phyloP scores from a whole-genome alignment of 257 asterid species.

The Ballota nigra region DNA sequence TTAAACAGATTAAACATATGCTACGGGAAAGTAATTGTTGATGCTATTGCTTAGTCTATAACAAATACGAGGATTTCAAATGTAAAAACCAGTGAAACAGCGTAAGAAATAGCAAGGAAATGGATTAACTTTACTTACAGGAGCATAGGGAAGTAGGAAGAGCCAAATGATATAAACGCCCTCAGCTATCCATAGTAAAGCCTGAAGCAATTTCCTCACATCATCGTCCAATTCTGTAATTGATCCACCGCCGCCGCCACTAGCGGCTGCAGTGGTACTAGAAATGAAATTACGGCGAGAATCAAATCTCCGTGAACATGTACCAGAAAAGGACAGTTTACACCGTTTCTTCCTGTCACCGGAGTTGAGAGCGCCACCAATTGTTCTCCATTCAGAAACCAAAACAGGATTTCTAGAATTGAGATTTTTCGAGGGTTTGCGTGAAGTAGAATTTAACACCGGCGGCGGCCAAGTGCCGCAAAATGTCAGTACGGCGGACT shows the following conservation, averaged over 20 bases:
- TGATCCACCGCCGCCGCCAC: conserved; percentile 41
- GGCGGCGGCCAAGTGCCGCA: conserved; percentile 20
- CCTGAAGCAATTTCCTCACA: conserved; percentile 43
- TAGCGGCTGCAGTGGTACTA: conserved; percentile 28
- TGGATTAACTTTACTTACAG: conserved; percentile 42
- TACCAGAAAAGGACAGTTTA: neutral
- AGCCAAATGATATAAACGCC: conserved; percentile 82
- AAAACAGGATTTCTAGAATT: conserved; percentile 2
- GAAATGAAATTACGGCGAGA: conserved; percentile 21
- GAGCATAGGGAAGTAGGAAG: conserved; percentile 93
- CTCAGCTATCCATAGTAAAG: conserved; percentile 66
- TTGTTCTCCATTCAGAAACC: conserved; percentile 6
- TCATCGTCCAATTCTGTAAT: conserved; percentile 49
- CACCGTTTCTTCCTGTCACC: conserved; percentile 10
- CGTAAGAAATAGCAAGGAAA: neutral
- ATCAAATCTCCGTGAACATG: conserved; percentile 11
- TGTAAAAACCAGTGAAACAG: neutral
- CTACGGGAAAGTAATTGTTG: neutral
- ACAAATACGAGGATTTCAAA: neutral
- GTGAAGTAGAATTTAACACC: neutral
- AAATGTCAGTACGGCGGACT: conserved; percentile 3
- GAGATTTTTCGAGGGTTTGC: conserved; percentile 7
- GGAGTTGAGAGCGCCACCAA: conserved; percentile 7
- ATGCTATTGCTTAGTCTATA: neutral
- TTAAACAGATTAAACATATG: neutral